phyloP scores from a whole-genome alignment of 148 eudicot species.

The Gaultheria prostrata region DNA sequence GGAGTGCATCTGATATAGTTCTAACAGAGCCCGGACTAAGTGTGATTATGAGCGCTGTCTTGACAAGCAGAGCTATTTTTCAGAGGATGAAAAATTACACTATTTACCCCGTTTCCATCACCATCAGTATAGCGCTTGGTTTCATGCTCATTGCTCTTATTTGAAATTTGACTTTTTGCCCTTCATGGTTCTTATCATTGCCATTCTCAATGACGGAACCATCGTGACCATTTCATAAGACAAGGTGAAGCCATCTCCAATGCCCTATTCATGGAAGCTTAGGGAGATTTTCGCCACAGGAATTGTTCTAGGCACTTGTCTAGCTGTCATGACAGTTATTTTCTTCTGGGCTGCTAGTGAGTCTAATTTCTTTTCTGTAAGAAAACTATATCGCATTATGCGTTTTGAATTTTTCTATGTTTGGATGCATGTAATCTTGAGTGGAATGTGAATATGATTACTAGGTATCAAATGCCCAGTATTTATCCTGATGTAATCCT shows the following conservation, averaged over 20 bases:
- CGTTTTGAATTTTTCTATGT: neutral
- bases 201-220: constrained; percentile 73
- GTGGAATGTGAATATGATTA: neutral
- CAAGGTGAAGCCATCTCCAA: constrained; percentile 72
- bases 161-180: constrained; percentile 77
- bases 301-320: constrained; percentile 63
- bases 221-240: constrained; percentile 86
- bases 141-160: constrained; percentile 68
- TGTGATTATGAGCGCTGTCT: constrained; percentile 70
- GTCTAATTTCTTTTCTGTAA: constrained; percentile 60
- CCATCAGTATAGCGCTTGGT: constrained; percentile 67
- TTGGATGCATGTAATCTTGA: neutral
- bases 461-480: neutral
- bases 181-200: constrained; percentile 76
- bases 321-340: constrained; percentile 64
- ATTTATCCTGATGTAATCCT: neutral
- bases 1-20: constrained; percentile 81
- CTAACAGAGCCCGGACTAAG: constrained; percentile 79
- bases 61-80: constrained; percentile 73
- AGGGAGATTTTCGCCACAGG: constrained; percentile 75
- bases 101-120: constrained; percentile 73
- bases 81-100: constrained; percentile 85
- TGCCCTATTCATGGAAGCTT: constrained; percentile 77
- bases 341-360: constrained; percentile 67
- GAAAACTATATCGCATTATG: neutral